These are phyloP conservation scores for Candida tibetensis DNA, from an alignment of 805 yeast species.

Conservation along the genomic window DNA sequence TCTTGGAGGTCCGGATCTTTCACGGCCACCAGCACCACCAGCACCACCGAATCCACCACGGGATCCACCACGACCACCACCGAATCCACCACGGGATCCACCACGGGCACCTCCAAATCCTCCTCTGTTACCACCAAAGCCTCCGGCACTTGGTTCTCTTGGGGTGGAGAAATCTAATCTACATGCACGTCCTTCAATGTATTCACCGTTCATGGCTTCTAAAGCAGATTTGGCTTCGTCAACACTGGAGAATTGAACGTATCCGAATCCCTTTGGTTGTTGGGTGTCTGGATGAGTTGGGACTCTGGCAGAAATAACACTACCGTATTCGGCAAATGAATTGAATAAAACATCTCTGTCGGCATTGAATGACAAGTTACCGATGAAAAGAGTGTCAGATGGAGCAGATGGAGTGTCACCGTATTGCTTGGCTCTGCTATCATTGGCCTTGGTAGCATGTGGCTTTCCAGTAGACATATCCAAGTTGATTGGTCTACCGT, in stretches of 20 bases:
- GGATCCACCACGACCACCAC: slow-evolving; percentile 32
- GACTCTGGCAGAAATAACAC: slow-evolving; percentile 83
- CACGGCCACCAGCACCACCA: slow-evolving; percentile 23
- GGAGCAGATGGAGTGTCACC: slow-evolving; percentile 93
- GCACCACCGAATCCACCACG: slow-evolving; percentile 30
- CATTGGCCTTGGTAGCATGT: slow-evolving; percentile 52
- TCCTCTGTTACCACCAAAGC: slow-evolving; percentile 26
- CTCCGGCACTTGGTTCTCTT: slow-evolving; percentile 50
- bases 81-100: slow-evolving; percentile 32
- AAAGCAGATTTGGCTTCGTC: slow-evolving; percentile 91
- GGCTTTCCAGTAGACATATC: slow-evolving; percentile 90
- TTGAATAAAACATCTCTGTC: slow-evolving; percentile 75
- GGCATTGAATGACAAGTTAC: slow-evolving; percentile 91
- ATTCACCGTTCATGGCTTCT: slow-evolving; percentile 83
- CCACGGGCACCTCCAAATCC: slow-evolving; percentile 44
- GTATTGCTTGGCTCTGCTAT: slow-evolving; percentile 83
- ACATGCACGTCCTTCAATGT: slow-evolving; percentile 87
- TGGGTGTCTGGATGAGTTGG: slow-evolving; percentile 99
- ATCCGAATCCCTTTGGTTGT: slow-evolving; percentile 98
- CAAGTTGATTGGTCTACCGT: slow-evolving; percentile 93
- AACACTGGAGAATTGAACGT: slow-evolving; percentile 82
- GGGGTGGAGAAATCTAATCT: slow-evolving; percentile 96
- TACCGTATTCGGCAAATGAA: slow-evolving; percentile 74
- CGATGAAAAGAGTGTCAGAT: slow-evolving; percentile 92
- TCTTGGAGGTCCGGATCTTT: slow-evolving; percentile 29